Evolutionary conservation across 805 yeast genomes (phyloP), one percentile per base, ranked within the genome.

Genomic region (Yarrowia sp.): DNA sequence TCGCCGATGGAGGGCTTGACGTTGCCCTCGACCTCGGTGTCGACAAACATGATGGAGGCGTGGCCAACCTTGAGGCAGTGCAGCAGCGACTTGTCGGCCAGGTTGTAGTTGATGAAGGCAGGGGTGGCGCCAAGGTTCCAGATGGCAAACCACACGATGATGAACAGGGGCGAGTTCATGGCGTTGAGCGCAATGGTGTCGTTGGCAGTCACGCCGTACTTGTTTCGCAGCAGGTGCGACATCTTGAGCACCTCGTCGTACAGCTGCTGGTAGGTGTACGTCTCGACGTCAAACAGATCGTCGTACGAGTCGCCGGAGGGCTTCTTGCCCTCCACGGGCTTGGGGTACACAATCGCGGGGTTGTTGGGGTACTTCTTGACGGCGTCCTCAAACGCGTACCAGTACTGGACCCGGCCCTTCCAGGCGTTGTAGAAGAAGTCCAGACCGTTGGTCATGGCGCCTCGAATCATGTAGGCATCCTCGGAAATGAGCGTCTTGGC

Each of bases 101-200:
- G 79, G 72, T 91, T 92, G 75, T 85, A 89, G 75, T 92, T 92
- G 68, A 93, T 76, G 68, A 93, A 87, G 0, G 96, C 91, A 0
- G 97, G 97, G 8, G 80, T 73, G 0, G 96, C 97, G 42, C 97
- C 97, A 61, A 92, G 78, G 68, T 90, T 88, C 97, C 97, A 92
- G 51, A 88, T 74, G 0, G 97, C 88, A 61, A 88, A 79, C 96
- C 97, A 89, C 39, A 88, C 71, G 61, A 91, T 79, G 14, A 92
- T 74, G 68, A 88, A 89, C 65, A 90, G 76, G 1, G 97, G 96
- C 70, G 87, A 90, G 73, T 92, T 92, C 69, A 88, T 86, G 70
- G 84, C 87, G 68, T 86, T 86, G 44, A 93, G 68, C 0, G 88
- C 96, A 47, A 93, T 83, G 9, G 84, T 80, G 66, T 89, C 89